Base-by-base conservation (phyloP, 2,329 filamentous ascomycete genomes). In the Cladosporium velox region DNA sequence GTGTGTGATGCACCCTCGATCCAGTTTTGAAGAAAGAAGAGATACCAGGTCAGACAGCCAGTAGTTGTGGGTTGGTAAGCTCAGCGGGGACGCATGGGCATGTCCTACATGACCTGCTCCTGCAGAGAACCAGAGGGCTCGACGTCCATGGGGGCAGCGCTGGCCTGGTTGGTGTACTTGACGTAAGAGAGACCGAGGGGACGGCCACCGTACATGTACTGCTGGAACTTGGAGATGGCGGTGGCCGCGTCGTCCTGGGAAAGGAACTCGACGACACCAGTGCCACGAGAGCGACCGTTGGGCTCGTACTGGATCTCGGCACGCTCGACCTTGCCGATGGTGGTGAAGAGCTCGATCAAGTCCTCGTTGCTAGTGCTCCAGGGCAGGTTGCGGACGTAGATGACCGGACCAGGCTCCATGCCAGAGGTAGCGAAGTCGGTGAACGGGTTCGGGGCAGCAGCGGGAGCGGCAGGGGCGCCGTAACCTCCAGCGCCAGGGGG, bases 301-400 rank as follows among this genome's bases (percentile, higher is more conserved):
- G 92, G 91, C 79, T 99, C 95, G 76, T 99, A 98, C 80, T 99
- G 95, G 66, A 99, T 98, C 81, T 99, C 95, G n/a, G 95, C 95
- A 74, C 95, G 93, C 75, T 97, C 93, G 67, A 99, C 95, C 79
- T 97, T 97, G 70, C 95, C 95, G 75, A 99, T 99, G 12, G 95
- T 99, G 21, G 91, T 93, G 83, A 99, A 99, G 24, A 99, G 86
- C 78, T 99, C 95, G 66, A 98, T 88, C 30, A 99, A 84, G 79
- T 99, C 95, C 69, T 99, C 95, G 76, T 99, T 98, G 83, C 93
- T 97, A 18, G 95, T 99, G 32, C 95, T 98, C 95, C 95, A 99
- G 14, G 95, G 95, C 69, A 99, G 87, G 78, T 99, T 99, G 82
- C 94, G 93, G 70, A 98, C 95, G 76, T 96, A 97, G 78, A 99